phyloP scores from a whole-genome alignment of 73 alveolate genomes.

The Diophrys sp. region DNA sequence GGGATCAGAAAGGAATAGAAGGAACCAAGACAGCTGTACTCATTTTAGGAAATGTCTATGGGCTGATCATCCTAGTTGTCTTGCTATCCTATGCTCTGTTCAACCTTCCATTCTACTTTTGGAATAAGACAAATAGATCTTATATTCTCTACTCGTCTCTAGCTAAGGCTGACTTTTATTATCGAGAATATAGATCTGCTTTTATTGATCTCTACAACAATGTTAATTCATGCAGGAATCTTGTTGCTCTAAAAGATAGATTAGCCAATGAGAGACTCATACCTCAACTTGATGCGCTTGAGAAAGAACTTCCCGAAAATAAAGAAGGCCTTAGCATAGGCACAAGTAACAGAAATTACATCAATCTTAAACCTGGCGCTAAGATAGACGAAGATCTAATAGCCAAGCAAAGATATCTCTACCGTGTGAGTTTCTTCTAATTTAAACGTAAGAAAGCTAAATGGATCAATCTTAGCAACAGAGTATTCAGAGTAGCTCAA shows the following conservation, averaged over 20 bases:
- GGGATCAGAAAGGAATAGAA: constrained; percentile 17
- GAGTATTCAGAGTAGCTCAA: background rate
- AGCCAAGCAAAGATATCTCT: constrained; percentile 31
- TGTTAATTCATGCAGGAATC: constrained; percentile 38
- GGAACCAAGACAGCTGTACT: constrained; percentile 37
- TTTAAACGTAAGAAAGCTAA: constrained; percentile 42
- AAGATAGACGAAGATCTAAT: constrained; percentile 33
- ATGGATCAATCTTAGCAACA: constrained; percentile 27
- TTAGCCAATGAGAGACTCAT: background rate
- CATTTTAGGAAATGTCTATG: constrained; percentile 33
- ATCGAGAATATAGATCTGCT: constrained; percentile 4
- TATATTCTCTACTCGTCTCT: constrained; percentile 4
- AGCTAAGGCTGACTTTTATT: constrained; percentile 4
- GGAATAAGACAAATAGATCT: constrained; percentile 9
- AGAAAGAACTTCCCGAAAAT: constrained; percentile 35
- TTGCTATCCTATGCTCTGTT: constrained; percentile 45
- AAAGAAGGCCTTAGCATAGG: constrained; percentile 4
- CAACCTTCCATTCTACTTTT: constrained; percentile 40
- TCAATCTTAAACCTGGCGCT: constrained; percentile 18
- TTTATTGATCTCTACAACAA: constrained; percentile 29
- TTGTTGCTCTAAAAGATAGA: background rate
- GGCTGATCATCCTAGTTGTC: constrained; percentile 27
- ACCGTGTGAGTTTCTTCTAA: constrained; percentile 23
- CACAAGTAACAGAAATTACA: background rate
- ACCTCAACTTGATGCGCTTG: background rate